Conservation (phyloP, 2,329 filamentous ascomycete species). For the Zopfia rhizophila region DNA sequence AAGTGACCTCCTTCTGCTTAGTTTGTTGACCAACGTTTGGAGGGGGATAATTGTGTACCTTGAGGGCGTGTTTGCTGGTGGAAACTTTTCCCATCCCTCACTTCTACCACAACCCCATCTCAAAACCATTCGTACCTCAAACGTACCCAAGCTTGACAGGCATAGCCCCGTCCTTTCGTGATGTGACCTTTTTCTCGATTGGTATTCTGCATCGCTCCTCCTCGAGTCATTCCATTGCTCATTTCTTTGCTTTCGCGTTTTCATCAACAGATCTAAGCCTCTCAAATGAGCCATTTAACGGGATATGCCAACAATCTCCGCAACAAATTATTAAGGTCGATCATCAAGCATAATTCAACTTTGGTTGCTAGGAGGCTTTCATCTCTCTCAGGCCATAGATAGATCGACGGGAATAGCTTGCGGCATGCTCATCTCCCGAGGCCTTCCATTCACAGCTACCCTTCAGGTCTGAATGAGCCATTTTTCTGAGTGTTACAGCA, state of each 20-base stretch:
- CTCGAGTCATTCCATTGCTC: slow-evolving; percentile 13
- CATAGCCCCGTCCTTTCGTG: too few relatives aligned
- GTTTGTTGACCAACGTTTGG: slow-evolving; percentile 23
- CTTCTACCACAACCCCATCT: not conserved
- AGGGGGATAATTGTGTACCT: too few relatives aligned
- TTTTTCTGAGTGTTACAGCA: too few relatives aligned
- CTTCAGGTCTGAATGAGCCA: too few relatives aligned
- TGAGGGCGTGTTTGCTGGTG: slow-evolving; percentile 12
- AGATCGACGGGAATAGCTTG: not conserved
- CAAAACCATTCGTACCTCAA: not conserved
- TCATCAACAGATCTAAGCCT: slow-evolving; percentile 4
- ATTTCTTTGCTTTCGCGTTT: not conserved
- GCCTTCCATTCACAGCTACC: too few relatives aligned
- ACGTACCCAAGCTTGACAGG: slow-evolving; percentile 5
- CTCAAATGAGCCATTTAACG: slow-evolving; percentile 10
- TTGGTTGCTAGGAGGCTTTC: too few relatives aligned
- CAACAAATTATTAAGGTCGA: slow-evolving; percentile 8
- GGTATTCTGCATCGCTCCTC: not conserved
- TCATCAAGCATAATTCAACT: slow-evolving; percentile 25
- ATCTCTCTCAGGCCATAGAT: not conserved
- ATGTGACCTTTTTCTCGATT: too few relatives aligned
- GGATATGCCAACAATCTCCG: not conserved
- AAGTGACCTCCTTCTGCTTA: slow-evolving; percentile 33
- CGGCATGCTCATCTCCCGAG: too few relatives aligned
- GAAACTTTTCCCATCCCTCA: slow-evolving; percentile 6